Evolutionary conservation across 768 basidiomycete genomes (phyloP).

Genomic region (Tulasnella sp.): DNA sequence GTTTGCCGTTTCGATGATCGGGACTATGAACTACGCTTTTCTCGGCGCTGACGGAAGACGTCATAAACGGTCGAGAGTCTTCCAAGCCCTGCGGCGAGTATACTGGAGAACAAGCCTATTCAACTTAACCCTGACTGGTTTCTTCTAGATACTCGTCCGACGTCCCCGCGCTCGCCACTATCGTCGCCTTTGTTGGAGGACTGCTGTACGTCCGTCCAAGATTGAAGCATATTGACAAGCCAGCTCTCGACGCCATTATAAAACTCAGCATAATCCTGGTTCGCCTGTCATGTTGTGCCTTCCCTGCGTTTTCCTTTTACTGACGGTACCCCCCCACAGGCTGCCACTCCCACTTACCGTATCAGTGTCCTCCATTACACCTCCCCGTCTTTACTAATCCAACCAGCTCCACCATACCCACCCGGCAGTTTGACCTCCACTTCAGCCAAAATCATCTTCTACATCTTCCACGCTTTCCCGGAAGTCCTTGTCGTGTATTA

Average conservation of each 20-base stretch:
- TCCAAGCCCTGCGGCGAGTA: background rate
- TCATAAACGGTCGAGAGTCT: background rate
- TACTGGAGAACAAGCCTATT: no score
- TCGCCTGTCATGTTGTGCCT: background rate
- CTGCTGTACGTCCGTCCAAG: background rate
- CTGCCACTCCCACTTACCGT: conserved; percentile 8
- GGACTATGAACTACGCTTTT: background rate
- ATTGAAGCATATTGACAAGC: background rate
- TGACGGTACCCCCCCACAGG: background rate
- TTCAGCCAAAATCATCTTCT: background rate
- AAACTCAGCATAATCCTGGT: background rate
- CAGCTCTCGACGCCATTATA: background rate
- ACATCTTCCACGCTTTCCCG: conserved; percentile 4
- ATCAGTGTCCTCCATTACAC: background rate
- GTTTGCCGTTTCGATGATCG: background rate
- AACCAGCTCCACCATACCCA: conserved; percentile 7
- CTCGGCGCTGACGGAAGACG: no score
- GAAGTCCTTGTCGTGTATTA: background rate
- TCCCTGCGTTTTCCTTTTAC: background rate
- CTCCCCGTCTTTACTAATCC: background rate
- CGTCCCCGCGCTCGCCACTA: background rate
- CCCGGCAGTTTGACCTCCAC: conserved; percentile 1
- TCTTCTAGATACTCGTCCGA: background rate
- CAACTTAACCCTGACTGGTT: background rate
- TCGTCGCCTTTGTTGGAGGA: background rate